Evolutionary conservation across 495 filamentous ascomycete species (phyloP).

Genomic region (Chaetomium cochliodes): DNA sequence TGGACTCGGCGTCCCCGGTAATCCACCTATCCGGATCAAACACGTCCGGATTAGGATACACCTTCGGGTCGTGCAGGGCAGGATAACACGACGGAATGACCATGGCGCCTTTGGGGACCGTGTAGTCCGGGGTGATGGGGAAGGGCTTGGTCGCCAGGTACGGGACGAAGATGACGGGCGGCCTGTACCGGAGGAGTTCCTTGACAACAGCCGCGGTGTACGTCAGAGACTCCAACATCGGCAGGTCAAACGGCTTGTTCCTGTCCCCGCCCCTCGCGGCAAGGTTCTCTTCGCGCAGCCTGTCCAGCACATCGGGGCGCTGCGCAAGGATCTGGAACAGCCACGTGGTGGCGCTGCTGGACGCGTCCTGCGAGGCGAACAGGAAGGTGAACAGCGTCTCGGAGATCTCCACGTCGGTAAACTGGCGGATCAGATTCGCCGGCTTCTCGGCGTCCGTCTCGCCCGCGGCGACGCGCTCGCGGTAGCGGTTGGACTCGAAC

Average conservation of each 20-base stretch:
- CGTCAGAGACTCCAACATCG: constrained; percentile 79
- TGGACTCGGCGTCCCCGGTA: constrained; percentile 76
- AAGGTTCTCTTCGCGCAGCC: constrained; percentile 89
- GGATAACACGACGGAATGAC: constrained; percentile 87
- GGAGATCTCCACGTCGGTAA: constrained; percentile 87
- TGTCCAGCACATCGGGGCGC: constrained; percentile 83
- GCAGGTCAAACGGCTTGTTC: constrained; percentile 68
- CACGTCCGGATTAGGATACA: constrained; percentile 81
- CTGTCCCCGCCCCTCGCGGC: constrained; percentile 72
- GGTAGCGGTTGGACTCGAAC: constrained; percentile 74
- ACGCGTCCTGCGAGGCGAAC: constrained; percentile 96
- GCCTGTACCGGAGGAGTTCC: constrained; percentile 90
- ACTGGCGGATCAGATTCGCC: constrained; percentile 72
- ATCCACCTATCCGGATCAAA: constrained; percentile 94
- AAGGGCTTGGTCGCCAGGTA: constrained; percentile 94
- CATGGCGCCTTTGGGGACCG: constrained; percentile 87
- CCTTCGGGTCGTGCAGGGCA: constrained; percentile 87
- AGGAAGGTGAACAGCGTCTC: constrained; percentile 97
- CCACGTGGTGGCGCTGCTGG: constrained; percentile 89
- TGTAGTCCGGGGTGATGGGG: constrained; percentile 84
- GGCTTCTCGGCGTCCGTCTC: constrained; percentile 76
- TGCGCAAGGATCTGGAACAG: constrained; percentile 93
- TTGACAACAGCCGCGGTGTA: constrained; percentile 92
- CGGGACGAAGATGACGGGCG: constrained; percentile 96
- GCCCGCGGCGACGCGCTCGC: constrained; percentile 55